Percentiles rank a stretch among this genome's conserved stretches.
phyloP scores from a whole-genome alignment of 345 rosid species.

The Arabidopsis suecica region DNA sequence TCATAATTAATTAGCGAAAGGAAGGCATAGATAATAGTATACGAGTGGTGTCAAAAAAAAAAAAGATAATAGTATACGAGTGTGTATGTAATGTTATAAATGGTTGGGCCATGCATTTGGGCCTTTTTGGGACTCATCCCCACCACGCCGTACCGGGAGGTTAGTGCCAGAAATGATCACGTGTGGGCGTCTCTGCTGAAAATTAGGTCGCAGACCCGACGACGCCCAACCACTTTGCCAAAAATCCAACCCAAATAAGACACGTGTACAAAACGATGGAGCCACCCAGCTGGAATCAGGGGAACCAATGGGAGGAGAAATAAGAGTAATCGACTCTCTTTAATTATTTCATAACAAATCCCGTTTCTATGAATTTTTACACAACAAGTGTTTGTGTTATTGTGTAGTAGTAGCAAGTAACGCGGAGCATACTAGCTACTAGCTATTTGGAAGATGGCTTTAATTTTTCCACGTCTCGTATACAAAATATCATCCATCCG shows the following conservation, averaged over 20 bases:
- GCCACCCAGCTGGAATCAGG: conserved; percentile 25
- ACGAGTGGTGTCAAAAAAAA: too few relatives aligned
- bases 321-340: too few relatives aligned
- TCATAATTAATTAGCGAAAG: too few relatives aligned
- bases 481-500: neutral
- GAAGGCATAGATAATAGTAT: neutral
- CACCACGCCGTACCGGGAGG: conserved; percentile 7
- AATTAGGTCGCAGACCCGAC: conserved; percentile 6
- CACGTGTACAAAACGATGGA: conserved; percentile 20
- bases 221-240: conserved; percentile 9
- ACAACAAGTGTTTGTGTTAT: too few relatives aligned
- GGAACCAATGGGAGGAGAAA: conserved; percentile 17
- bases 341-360: too few relatives aligned
- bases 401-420: too few relatives aligned
- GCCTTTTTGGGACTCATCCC: neutral
- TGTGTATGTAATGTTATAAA: neutral
- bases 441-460: neutral
- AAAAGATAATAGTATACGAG: too few relatives aligned
- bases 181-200: conserved; percentile 10
- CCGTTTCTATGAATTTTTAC: too few relatives aligned
- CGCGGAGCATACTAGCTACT: too few relatives aligned
- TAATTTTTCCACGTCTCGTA: neutral
- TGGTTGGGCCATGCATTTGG: conserved; percentile 25
- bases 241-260: neutral
- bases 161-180: conserved; percentile 28